A percentile compares a stretch with the other conserved stretches of the same genome.
Conservation (phyloP, 2,329 filamentous ascomycete species). For the Graphilbum sp. region DNA sequence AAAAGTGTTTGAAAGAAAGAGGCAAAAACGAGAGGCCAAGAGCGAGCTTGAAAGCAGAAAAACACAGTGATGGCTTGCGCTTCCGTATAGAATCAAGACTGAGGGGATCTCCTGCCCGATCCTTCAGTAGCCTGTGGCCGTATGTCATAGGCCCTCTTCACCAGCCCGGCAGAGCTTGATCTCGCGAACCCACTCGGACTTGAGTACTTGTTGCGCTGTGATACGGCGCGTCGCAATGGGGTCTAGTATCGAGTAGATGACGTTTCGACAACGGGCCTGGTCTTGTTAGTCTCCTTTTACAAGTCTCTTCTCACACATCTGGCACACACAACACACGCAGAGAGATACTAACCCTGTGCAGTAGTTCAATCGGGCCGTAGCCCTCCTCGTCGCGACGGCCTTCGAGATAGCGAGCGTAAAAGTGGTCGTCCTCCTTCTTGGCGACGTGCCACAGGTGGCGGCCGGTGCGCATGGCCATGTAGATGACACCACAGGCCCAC, state of each 20-base stretch:
- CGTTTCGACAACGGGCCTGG: constrained; percentile 90
- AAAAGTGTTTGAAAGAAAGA: background rate
- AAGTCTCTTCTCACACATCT: too few species aligned
- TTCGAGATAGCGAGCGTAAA: constrained; percentile 86
- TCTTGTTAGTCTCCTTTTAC: constrained; percentile 5
- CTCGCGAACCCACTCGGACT: constrained; percentile 96
- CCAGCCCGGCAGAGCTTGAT: constrained; percentile 95
- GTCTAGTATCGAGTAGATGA: constrained; percentile 96
- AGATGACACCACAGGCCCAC: constrained; percentile 97
- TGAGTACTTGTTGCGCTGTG: constrained; percentile 88
- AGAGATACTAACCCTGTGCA: constrained; percentile 61
- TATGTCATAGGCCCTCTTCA: constrained; percentile 68
- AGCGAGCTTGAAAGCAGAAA: background rate
- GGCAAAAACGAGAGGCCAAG: too few species aligned
- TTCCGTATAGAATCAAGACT: too few species aligned
- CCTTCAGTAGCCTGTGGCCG: constrained; percentile 2
- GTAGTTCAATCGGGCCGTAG: constrained; percentile 87
- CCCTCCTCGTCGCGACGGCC: constrained; percentile 88
- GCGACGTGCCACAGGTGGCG: constrained; percentile 94
- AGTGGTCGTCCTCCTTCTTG: constrained; percentile 92
- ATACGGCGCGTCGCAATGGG: constrained; percentile 85
- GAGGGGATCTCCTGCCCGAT: too few species aligned
- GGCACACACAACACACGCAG: too few species aligned
- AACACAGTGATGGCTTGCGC: background rate
- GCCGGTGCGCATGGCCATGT: constrained; percentile 98